A percentile compares a stretch with the other conserved stretches of the same genome.
Conservation (phyloP, 2,329 filamentous ascomycete genomes). For the Neofusicoccum umdonicola region DNA sequence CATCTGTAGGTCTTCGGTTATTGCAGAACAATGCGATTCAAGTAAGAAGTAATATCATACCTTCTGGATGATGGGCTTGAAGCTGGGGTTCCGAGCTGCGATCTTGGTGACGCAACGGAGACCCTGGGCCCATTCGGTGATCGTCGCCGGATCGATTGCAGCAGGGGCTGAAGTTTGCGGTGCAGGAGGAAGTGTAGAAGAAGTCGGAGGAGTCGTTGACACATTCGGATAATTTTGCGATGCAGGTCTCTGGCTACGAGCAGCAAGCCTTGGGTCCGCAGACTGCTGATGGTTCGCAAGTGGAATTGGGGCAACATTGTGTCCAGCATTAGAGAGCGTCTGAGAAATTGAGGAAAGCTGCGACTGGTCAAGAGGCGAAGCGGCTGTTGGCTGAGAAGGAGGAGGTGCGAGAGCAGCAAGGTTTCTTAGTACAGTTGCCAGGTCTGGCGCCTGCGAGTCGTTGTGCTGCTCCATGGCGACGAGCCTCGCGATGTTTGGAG, state of each 20-base stretch:
- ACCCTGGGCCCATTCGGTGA: constrained; percentile 49
- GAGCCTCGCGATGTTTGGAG: neutral
- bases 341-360: neutral
- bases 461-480: constrained; percentile 32
- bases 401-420: constrained; percentile 28
- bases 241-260: neutral
- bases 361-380: neutral
- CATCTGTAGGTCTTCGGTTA: constrained; percentile 40
- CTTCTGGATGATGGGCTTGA: constrained; percentile 40
- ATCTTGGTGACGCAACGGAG: constrained; percentile 49
- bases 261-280: neutral
- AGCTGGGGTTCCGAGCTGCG: constrained; percentile 43
- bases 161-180: constrained; percentile 20
- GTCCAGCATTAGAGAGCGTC: neutral
- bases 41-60: constrained; percentile 26
- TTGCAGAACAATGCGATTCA: constrained; percentile 18
- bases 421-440: constrained; percentile 35
- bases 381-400: neutral
- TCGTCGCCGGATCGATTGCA: constrained; percentile 46
- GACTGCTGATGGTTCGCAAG: neutral
- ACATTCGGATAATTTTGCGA: neutral
- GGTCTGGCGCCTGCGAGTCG: constrained; percentile 26
- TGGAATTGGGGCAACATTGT: neutral
- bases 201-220: neutral
- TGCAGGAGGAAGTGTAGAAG: neutral